phyloP scores from a whole-genome alignment of 441 rosid genomes.

The Gossypium laxum region DNA sequence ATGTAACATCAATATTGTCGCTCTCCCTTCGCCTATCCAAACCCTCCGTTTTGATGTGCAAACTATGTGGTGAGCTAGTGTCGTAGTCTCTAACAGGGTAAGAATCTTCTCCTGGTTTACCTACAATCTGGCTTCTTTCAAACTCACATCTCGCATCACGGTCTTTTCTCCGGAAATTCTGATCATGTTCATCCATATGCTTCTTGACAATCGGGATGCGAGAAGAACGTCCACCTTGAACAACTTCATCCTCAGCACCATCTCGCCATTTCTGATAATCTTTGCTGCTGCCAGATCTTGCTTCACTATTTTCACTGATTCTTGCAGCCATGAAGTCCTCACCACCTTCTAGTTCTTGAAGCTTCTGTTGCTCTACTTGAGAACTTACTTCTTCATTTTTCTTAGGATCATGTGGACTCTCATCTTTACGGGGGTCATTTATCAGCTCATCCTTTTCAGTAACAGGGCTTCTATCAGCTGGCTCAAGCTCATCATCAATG shows the following conservation, averaged over 20 bases:
- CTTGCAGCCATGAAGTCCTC: slow-evolving; percentile 75
- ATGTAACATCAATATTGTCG: slow-evolving; percentile 41
- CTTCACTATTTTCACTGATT: slow-evolving; percentile 85
- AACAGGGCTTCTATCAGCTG: slow-evolving; percentile 40
- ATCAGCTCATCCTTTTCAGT: slow-evolving; percentile 37
- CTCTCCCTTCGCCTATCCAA: slow-evolving; percentile 62
- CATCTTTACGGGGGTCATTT: slow-evolving; percentile 27
- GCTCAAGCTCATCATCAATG: slow-evolving; percentile 24
- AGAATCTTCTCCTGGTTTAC: slow-evolving; percentile 52
- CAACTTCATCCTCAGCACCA: slow-evolving; percentile 66
- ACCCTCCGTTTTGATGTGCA: slow-evolving; percentile 43
- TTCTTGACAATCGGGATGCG: slow-evolving; percentile 37
- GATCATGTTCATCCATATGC: slow-evolving; percentile 46
- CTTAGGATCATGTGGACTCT: slow-evolving; percentile 18
- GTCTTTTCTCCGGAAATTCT: slow-evolving; percentile 47
- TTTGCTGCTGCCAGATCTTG: slow-evolving; percentile 74
- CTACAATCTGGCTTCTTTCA: slow-evolving; percentile 39
- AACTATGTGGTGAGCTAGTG: slow-evolving; percentile 28
- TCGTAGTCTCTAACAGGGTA: slow-evolving; percentile 51
- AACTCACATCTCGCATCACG: slow-evolving; percentile 49
- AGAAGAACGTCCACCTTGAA: slow-evolving; percentile 48
- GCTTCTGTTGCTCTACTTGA: slow-evolving; percentile 30
- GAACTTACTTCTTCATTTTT: slow-evolving; percentile 37
- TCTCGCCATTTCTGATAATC: slow-evolving; percentile 62
- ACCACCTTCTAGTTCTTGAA: slow-evolving; percentile 50